Percentiles rank a stretch among this genome's conserved stretches.
Evolutionary conservation across 495 filamentous ascomycete genomes (phyloP).

Genomic region (Aeminium ludgeri): DNA sequence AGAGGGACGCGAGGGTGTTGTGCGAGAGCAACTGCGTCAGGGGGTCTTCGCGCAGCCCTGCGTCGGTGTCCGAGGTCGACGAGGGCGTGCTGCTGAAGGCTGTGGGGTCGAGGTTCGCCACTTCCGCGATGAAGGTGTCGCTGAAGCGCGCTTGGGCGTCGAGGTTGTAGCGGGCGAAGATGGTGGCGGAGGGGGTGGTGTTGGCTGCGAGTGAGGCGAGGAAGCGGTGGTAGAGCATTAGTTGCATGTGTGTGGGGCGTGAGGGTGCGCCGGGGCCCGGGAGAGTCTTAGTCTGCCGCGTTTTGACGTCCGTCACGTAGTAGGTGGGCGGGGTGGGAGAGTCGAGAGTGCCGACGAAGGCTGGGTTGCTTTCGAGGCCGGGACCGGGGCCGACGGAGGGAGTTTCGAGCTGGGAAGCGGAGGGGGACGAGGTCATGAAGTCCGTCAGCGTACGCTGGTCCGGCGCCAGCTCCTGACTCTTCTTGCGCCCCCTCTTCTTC

Average conservation of each 20-base stretch:
- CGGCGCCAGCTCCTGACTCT: constrained; percentile 24
- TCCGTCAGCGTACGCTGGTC: constrained; percentile 29
- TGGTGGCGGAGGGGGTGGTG: constrained; percentile 44
- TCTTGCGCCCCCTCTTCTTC: background rate
- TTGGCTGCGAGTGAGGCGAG: constrained; percentile 56
- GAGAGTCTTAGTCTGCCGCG: constrained; percentile 42
- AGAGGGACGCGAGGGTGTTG: constrained; percentile 44
- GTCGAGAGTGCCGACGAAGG: constrained; percentile 9
- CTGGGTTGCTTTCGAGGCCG: background rate
- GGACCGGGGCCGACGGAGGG: no score
- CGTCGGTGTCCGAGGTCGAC: background rate
- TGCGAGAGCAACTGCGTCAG: constrained; percentile 40
- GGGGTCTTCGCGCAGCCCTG: constrained; percentile 25
- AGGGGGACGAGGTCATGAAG: constrained; percentile 7
- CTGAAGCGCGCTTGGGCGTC: constrained; percentile 49
- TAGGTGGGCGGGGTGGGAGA: constrained; percentile 4
- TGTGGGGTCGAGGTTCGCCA: constrained; percentile 48
- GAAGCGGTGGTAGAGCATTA: constrained; percentile 84
- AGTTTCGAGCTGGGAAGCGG: background rate
- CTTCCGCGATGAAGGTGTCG: constrained; percentile 63
- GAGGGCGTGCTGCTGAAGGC: constrained; percentile 16
- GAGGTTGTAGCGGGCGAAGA: constrained; percentile 56
- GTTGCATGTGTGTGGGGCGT: constrained; percentile 63
- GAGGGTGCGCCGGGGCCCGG: constrained; percentile 48
- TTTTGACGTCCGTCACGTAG: constrained; percentile 84